Base-by-base conservation (phyloP, 768 basidiomycete genomes). In the Leccinum fibrillosum region DNA sequence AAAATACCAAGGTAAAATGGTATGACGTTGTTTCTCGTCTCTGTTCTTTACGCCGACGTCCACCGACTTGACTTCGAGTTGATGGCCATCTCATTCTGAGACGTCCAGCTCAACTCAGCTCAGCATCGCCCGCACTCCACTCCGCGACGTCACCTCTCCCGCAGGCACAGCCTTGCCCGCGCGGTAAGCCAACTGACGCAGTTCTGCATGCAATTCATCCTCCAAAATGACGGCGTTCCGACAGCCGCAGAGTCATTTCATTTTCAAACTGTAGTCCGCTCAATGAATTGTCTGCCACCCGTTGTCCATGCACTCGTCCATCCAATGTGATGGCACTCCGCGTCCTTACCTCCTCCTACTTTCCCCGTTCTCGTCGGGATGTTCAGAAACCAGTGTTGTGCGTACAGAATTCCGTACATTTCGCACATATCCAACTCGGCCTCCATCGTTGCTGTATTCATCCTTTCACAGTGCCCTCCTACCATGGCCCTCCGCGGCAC, bases 51-150 rank as follows among this genome's bases (percentile, higher is more conserved):
- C 34, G 17, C 50, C 21, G 30, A 52, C 30, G 80, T 85, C 2
- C 81, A 83, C 66, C 77, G 74, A 47, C 66, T 81, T 32, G 30
- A 32, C 30, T 32, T 32, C 2, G 78, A 82, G 65, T 37, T 32
- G 35, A 37, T 39, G 17, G 3, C 17, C 37, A n/a, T 17, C 37
- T 39, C 37, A 39, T n/a, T 39, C 39, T 39, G 39, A 39, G 39
- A 39, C 39, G 39, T 39, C 39, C 39, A 39, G 39, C 39, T 39
- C 39, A 39, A n/a, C 39, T 39, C 39, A 58, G 35, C 56, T 55
- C 51, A 12, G 25, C 49, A 34, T 34, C 44, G 13, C 60, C 19
- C 25, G 35, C 48, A 54, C 51, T 21, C 49, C 42, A 51, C 34
- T 32, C 49, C 49, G 58, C 64, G 45, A 56, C 54, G 35, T 65